A percentile compares a stretch with the other conserved stretches of the same genome.
Evolutionary conservation across 805 yeast genomes (phyloP).

Genomic region (Barnettozyma vustinii): DNA sequence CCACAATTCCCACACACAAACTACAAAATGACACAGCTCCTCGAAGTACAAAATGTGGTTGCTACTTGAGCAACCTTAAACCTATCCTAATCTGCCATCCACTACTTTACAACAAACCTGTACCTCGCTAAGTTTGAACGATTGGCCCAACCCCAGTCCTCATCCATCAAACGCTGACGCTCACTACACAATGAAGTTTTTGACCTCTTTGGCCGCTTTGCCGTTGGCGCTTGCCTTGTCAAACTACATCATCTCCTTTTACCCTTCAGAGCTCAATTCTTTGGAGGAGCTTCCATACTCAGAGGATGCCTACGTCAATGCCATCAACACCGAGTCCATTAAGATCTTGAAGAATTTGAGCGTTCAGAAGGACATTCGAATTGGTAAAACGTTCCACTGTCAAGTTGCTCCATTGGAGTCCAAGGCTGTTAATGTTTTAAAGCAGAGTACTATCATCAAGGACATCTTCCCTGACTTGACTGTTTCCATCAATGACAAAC

Average conservation of each 20-base stretch:
- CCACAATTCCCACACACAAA: not conserved
- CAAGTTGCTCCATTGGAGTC: constrained; percentile 8
- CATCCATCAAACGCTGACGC: not conserved
- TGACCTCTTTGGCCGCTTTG: not conserved
- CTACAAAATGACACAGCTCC: not conserved
- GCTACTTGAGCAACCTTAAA: not conserved
- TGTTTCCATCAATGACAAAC: constrained; percentile 23
- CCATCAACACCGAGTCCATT: constrained; percentile 4
- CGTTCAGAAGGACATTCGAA: constrained; percentile 2
- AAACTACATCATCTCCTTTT: not conserved
- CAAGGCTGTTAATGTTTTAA: constrained; percentile 1
- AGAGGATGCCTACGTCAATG: not conserved
- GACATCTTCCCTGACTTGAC: constrained; percentile 32
- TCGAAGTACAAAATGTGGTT: not conserved
- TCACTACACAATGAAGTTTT: not conserved
- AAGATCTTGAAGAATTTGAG: constrained; percentile 5
- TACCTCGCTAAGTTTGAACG: too few relatives aligned
- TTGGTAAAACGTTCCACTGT: constrained; percentile 8
- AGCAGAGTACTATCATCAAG: constrained; percentile 1
- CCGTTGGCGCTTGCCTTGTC: not conserved
- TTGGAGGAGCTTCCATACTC: not conserved
- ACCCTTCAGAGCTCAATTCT: not conserved
- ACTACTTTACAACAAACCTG: too few relatives aligned
- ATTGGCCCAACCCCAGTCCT: too few relatives aligned
- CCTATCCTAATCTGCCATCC: too few relatives aligned